Evolutionary conservation across 2,329 filamentous ascomycete genomes (phyloP).

Genomic region (Nannizzia gypsea): DNA sequence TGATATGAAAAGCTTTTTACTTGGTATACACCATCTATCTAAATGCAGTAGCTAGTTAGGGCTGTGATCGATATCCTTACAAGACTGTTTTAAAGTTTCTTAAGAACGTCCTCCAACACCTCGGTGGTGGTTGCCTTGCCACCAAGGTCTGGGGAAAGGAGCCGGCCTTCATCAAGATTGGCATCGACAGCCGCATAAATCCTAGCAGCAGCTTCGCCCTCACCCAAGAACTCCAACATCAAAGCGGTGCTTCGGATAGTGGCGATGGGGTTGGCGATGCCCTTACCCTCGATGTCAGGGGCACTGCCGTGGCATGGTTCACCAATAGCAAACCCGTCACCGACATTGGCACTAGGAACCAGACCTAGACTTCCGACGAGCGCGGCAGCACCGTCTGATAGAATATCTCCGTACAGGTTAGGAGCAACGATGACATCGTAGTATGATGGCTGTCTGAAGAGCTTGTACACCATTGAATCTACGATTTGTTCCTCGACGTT

Average conservation of each 20-base stretch:
- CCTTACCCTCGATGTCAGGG: conserved; percentile 85
- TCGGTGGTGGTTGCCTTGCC: conserved; percentile 75
- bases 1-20: not conserved
- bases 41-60: not conserved
- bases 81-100: conserved; percentile 9
- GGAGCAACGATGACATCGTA: conserved; percentile 98
- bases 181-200: conserved; percentile 89
- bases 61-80: not conserved
- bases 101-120: conserved; percentile 77
- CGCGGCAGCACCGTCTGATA: conserved; percentile 89
- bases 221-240: conserved; percentile 91
- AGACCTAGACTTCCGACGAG: conserved; percentile 85
- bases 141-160: conserved; percentile 81
- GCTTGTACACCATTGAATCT: conserved; percentile 98
- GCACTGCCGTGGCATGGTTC: conserved; percentile 96
- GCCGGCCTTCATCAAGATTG: conserved; percentile 69
- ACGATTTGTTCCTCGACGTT: conserved; percentile 93
- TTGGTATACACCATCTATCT: not conserved
- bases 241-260: conserved; percentile 81
- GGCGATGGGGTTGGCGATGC: conserved; percentile 92
- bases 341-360: conserved; percentile 90
- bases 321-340: conserved; percentile 86
- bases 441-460: conserved; percentile 86
- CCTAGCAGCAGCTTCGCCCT: conserved; percentile 72
- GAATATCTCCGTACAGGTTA: conserved; percentile 93